phyloP scores from a whole-genome alignment of 2,329 filamentous ascomycete genomes.

The Septoria petroselini region DNA sequence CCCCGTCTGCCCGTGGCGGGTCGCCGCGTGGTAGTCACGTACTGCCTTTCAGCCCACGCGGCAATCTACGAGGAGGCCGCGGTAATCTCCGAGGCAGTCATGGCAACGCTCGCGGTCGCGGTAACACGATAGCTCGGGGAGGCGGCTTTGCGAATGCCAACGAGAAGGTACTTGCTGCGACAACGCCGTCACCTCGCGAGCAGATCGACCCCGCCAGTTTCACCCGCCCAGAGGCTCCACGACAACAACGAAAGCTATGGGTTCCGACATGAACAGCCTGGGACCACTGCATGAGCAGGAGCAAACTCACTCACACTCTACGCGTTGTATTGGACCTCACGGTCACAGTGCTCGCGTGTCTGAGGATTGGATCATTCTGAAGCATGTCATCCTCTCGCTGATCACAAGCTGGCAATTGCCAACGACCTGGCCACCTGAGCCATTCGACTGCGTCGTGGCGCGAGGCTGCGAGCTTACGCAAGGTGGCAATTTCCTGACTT shows the following conservation, averaged over 20 bases:
- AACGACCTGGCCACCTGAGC: conserved; percentile 10
- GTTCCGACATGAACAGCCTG: conserved; percentile 33
- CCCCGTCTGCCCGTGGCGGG: conserved; percentile 14
- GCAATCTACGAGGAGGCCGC: conserved; percentile 25
- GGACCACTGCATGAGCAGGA: conserved; percentile 13
- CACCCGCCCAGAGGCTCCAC: conserved; percentile 32
- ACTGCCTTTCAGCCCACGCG: conserved; percentile 25
- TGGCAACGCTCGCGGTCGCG: conserved; percentile 21
- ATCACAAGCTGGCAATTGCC: background rate
- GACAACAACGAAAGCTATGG: conserved; percentile 38
- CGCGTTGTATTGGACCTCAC: too few species aligned
- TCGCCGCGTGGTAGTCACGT: conserved; percentile 23
- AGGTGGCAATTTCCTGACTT: background rate
- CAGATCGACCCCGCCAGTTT: conserved; percentile 42
- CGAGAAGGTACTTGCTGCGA: conserved; percentile 9
- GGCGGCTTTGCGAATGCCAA: conserved; percentile 15
- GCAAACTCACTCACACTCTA: conserved; percentile 1
- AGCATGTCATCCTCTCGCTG: background rate
- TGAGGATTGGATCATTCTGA: background rate
- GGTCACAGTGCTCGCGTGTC: too few species aligned
- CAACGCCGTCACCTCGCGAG: conserved; percentile 14
- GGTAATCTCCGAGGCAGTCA: conserved; percentile 30
- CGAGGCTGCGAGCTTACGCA: background rate
- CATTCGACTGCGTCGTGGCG: conserved; percentile 1
- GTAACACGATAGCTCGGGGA: conserved; percentile 26